Base-by-base conservation (phyloP, 768 basidiomycete genomes). In the Daedaleopsis nitida region DNA sequence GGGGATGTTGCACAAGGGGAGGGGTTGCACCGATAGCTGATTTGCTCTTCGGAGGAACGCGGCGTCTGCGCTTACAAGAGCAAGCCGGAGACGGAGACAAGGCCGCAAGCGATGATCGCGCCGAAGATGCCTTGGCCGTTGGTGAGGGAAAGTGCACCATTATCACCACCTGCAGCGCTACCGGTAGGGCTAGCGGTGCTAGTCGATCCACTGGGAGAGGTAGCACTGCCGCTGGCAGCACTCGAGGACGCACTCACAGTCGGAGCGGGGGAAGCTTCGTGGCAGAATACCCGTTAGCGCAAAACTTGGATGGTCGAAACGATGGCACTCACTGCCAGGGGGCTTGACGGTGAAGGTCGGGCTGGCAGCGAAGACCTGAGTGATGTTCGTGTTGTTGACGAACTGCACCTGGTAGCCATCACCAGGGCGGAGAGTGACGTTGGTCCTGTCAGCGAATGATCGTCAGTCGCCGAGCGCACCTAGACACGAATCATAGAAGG, bases 371-470 rank as follows among this genome's bases (percentile, higher is more conserved):
- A 68, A 71, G 35, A 78, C 62, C 34, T 77, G 64, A 12, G 66
- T 64, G 17, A n/a, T 8, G 65, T 79, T 76, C 21, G 54, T 49
- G 17, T 73, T 66, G 66, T 74, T 75, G 47, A 75, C 68, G 60
- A 79, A 78, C 55, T 68, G 65, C 50, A 80, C 74, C 52, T 65
- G 60, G 65, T 77, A 80, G 48, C 66, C 66, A 27, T 59, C 52
- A 6, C 65, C 75, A 19, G 50, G 37, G 11, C 38, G 59, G 57
- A 76, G 68, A 3, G 77, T 77, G 50, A 79, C 77, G 58, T 75
- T 68, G 51, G 77, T 79, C 6, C 64, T 67, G 74, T 12, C 5
- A 21, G 32, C 13, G 43, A 13, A 23, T 7, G 6, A n/a, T 17
- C 10, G 39, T 42, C 39, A 52, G 32, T 37, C 13, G 37, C 21